Evolutionary conservation across 1,284 basidiomycete species (phyloP).

Genomic region (Mycena citricolor): DNA sequence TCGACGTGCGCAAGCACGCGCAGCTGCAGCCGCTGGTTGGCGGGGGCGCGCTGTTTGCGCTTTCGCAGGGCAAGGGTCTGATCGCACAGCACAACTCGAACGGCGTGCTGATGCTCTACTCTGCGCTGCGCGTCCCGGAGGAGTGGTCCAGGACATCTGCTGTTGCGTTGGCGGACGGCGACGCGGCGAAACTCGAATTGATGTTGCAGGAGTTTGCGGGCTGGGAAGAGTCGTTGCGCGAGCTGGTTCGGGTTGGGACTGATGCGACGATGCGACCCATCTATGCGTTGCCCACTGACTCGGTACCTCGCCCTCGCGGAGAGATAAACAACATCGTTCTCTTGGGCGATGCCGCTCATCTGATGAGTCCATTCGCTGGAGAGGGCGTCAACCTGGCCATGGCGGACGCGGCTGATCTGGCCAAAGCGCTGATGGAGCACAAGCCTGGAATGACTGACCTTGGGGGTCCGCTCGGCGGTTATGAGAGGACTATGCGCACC

Average conservation of each 20-base stretch:
- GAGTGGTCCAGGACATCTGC: slow-evolving; percentile 22
- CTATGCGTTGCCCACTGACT: slow-evolving; percentile 20
- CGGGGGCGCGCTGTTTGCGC: slow-evolving; percentile 27
- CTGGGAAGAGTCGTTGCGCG: slow-evolving; percentile 25
- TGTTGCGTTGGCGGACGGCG: slow-evolving; percentile 13
- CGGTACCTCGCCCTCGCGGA: slow-evolving; percentile 5
- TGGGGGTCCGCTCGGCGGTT: slow-evolving; percentile 7
- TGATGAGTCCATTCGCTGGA: slow-evolving; percentile 43
- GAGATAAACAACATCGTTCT: slow-evolving; percentile 20
- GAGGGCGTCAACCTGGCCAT: slow-evolving; percentile 39
- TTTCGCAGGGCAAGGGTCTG: slow-evolving; percentile 30
- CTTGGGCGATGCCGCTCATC: slow-evolving; percentile 45
- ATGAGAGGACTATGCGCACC: slow-evolving; percentile 14
- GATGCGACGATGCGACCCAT: slow-evolving; percentile 23
- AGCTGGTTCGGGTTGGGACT: slow-evolving; percentile 27
- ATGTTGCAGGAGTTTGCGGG: slow-evolving; percentile 24
- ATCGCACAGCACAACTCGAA: slow-evolving; percentile 34
- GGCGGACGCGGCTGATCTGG: slow-evolving; percentile 16
- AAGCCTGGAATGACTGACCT: background rate
- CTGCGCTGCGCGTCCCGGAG: slow-evolving; percentile 26
- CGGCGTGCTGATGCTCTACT: slow-evolving; percentile 32
- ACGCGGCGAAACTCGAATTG: slow-evolving; percentile 10
- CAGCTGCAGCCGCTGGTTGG: slow-evolving; percentile 29
- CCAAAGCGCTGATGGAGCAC: slow-evolving; percentile 5
- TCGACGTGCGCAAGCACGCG: slow-evolving; percentile 26